A percentile compares a stretch with the other conserved stretches of the same genome.
Evolutionary conservation across 202 grass and related monocot genomes (phyloP).

Genomic region (Elaeis oleifera): DNA sequence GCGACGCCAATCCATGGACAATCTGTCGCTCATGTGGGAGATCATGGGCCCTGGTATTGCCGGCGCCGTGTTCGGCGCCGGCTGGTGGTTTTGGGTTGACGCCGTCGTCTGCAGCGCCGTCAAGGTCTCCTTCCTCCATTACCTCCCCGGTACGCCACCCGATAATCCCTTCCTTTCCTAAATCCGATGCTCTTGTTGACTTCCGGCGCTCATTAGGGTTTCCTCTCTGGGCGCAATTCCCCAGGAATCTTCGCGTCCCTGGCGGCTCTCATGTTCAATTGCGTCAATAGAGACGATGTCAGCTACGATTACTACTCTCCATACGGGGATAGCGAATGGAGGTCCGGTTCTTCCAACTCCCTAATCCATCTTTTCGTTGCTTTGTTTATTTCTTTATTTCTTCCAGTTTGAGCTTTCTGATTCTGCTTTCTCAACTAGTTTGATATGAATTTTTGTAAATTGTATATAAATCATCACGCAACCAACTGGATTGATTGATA

Average conservation of each 20-base stretch:
- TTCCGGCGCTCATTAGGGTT: neutral
- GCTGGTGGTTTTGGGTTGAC: slow-evolving; percentile 98
- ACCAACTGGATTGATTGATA: too few species aligned
- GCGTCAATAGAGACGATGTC: slow-evolving; percentile 66
- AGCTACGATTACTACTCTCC: slow-evolving; percentile 84
- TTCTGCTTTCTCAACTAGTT: neutral
- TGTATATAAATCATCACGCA: too few species aligned
- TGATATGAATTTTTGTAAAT: neutral
- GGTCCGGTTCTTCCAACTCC: slow-evolving; percentile 27
- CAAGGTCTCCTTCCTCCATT: slow-evolving; percentile 87
- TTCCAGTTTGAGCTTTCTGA: neutral
- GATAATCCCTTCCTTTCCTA: slow-evolving; percentile 3
- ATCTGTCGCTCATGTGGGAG: slow-evolving; percentile 61
- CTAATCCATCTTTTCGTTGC: neutral
- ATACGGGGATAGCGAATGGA: slow-evolving; percentile 78
- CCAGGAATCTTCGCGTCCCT: slow-evolving; percentile 81
- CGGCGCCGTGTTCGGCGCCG: slow-evolving; percentile 82
- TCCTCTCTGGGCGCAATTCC: slow-evolving; percentile 1
- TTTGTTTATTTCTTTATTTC: neutral
- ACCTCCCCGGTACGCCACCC: slow-evolving; percentile 64
- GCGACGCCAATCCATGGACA: slow-evolving; percentile 35
- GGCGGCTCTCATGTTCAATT: slow-evolving; percentile 97
- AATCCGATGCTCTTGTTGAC: neutral
- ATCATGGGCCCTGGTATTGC: slow-evolving; percentile 78
- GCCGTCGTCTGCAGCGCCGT: slow-evolving; percentile 84